Conservation (phyloP, 768 basidiomycete genomes). For the Leccinum uliginosum region DNA sequence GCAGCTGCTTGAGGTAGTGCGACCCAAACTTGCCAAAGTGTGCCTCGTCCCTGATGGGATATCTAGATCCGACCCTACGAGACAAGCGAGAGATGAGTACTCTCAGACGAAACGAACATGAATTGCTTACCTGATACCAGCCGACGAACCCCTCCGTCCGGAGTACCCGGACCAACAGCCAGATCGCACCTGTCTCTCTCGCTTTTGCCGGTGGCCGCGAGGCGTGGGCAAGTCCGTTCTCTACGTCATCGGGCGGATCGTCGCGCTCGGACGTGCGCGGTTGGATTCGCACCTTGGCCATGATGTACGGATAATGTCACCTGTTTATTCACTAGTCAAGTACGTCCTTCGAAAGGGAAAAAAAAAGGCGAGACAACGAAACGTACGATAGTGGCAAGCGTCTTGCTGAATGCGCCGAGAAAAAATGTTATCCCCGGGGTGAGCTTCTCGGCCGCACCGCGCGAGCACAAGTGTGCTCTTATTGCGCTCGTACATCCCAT, state of each 20-base stretch:
- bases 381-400: slow-evolving; percentile 87
- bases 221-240: slow-evolving; percentile 16
- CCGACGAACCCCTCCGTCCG: slow-evolving; percentile 78
- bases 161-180: slow-evolving; percentile 68
- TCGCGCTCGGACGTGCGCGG: slow-evolving; percentile 65
- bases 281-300: slow-evolving; percentile 96
- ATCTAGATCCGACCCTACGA: slow-evolving; percentile 26
- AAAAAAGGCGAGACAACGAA: not conserved
- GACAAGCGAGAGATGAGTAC: not conserved
- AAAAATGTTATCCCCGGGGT: slow-evolving; percentile 75
- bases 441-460: slow-evolving; percentile 52
- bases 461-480: slow-evolving; percentile 69
- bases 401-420: slow-evolving; percentile 92
- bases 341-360: not conserved
- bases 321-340: slow-evolving; percentile 34
- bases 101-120: not conserved
- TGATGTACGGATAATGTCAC: slow-evolving; percentile 94
- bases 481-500: slow-evolving; percentile 89
- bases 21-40: slow-evolving; percentile 99
- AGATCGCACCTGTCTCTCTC: slow-evolving; percentile 69
- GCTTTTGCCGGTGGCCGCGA: slow-evolving; percentile 18
- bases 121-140: slow-evolving; percentile 78
- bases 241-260: slow-evolving; percentile 29
- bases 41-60: slow-evolving; percentile 77
- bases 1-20: slow-evolving; percentile 94